phyloP scores from a whole-genome alignment of 1,284 basidiomycete genomes.

The Leccinum subrobustum region DNA sequence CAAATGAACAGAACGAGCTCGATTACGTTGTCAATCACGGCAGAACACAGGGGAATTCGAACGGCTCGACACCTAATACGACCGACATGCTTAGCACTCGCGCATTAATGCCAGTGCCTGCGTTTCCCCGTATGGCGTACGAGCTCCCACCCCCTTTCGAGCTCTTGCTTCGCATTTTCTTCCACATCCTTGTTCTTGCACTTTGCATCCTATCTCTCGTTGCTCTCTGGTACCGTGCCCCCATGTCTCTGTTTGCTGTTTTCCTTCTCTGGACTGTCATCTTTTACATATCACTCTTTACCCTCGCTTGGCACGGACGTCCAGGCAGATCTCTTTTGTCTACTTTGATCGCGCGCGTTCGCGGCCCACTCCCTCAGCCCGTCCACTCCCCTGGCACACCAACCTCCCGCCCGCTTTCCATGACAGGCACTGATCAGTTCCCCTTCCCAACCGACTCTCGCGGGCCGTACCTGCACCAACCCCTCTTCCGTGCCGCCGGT shows the following conservation, averaged over 20 bases:
- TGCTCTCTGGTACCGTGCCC: constrained; percentile 56
- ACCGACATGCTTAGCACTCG: constrained; percentile 48
- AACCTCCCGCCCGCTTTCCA: constrained; percentile 38
- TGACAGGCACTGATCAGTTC: constrained; percentile 43
- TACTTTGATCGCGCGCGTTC: constrained; percentile 47
- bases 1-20: constrained; percentile 55
- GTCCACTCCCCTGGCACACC: constrained; percentile 29
- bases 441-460: constrained; percentile 46
- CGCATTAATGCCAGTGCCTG: constrained; percentile 36
- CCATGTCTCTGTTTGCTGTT: constrained; percentile 55
- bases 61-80: constrained; percentile 49
- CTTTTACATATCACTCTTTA: constrained; percentile 55
- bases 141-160: constrained; percentile 44
- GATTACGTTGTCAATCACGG: constrained; percentile 49
- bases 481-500: constrained; percentile 52
- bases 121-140: constrained; percentile 28
- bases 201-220: constrained; percentile 56
- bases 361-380: constrained; percentile 29
- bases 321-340: constrained; percentile 60
- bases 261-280: constrained; percentile 61
- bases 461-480: constrained; percentile 63
- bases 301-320: constrained; percentile 54
- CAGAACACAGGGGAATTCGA: constrained; percentile 46
- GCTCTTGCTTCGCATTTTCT: constrained; percentile 46
- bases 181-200: constrained; percentile 59